A percentile compares a stretch with the other conserved stretches of the same genome.
Evolutionary conservation across 805 yeast species (phyloP).

Genomic region (Yarrowia deformans): DNA sequence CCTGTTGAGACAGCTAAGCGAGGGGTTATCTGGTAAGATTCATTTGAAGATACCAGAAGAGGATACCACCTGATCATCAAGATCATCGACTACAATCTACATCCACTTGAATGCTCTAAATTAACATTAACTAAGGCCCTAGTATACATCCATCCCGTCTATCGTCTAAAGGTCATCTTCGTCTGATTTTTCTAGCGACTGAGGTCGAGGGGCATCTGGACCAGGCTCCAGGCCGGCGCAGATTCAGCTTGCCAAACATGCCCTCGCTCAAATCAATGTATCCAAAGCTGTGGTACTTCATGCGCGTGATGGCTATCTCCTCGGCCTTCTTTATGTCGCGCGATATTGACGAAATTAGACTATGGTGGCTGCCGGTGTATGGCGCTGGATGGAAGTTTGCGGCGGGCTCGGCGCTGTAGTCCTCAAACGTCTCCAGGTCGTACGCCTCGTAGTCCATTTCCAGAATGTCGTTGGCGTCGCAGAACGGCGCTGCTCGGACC

Average conservation of each 20-base stretch:
- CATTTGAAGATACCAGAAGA: too few relatives aligned
- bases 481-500: constrained; percentile 24
- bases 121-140: not conserved
- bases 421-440: constrained; percentile 32
- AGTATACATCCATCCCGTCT: not conserved
- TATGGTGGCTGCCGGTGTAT: constrained; percentile 2
- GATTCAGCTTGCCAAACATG: constrained; percentile 37
- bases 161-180: not conserved
- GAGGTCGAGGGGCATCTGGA: constrained; percentile 3
- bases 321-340: constrained; percentile 29
- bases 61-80: too few relatives aligned
- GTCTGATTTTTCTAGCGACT: not conserved
- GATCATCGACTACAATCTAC: too few relatives aligned
- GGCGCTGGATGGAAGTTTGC: constrained; percentile 34
- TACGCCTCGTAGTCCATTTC: constrained; percentile 24
- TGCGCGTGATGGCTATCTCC: constrained; percentile 34
- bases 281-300: constrained; percentile 33
- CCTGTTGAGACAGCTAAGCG: too few relatives aligned
- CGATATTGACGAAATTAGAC: constrained; percentile 4
- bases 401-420: constrained; percentile 29
- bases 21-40: too few relatives aligned
- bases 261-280: constrained; percentile 25
- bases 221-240: constrained; percentile 37
- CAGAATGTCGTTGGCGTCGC: constrained; percentile 33
- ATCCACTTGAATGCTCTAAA: not conserved